Evolutionary conservation across 805 yeast species (phyloP), one percentile per base, ranked within the genome.

Genomic region (Metschnikowia similis): DNA sequence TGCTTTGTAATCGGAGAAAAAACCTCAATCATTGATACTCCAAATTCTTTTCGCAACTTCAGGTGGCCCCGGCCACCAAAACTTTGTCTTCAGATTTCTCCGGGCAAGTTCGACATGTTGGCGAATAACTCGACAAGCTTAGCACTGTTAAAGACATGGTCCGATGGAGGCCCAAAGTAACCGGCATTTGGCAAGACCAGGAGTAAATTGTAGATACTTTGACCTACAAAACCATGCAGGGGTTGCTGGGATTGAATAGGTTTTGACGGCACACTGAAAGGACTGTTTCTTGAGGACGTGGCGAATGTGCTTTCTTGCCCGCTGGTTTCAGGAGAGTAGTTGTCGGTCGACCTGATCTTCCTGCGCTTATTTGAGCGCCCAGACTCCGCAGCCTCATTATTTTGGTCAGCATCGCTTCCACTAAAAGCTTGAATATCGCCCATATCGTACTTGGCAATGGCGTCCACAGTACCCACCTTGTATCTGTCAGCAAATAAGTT

Each of bases 171-270:
- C 6, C 76, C 76, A 60, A 83, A 83, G 49, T 79, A 76, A 1
- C 79, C 72, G 0, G 85, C 76, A 49, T 80, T 81, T 8, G 92
- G 92, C 41, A 86, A 71, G 2, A 77, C 71, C 48, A 84, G 69
- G 41, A 85, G 65, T 38, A 85, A 62, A 43, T 77, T 77, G 59
- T 66, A 64, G 26, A 67, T 61, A 10, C 64, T 60, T 37, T 62
- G 65, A 4, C 72, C 72, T 26, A 70, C 68, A 50, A 70, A 66
- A 7, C 67, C 65, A 35, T 60, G 60, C 30, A 40, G 56, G 6
- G 45, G 47, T 42, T 47, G 53, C 13, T 28, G 41, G 2, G 42
- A 35, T 30, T 48, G 56, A 17, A 29, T 41, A 11, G 53, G 48
- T 26, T 40, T 51, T 13, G 34, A 32, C n/a, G 54, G 47, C n/a